A percentile compares a stretch with the other conserved stretches of the same genome.
These are phyloP conservation scores for Dactylellina leptospora DNA, from an alignment of 2,329 filamentous ascomycete genomes.

Conservation along the genomic window DNA sequence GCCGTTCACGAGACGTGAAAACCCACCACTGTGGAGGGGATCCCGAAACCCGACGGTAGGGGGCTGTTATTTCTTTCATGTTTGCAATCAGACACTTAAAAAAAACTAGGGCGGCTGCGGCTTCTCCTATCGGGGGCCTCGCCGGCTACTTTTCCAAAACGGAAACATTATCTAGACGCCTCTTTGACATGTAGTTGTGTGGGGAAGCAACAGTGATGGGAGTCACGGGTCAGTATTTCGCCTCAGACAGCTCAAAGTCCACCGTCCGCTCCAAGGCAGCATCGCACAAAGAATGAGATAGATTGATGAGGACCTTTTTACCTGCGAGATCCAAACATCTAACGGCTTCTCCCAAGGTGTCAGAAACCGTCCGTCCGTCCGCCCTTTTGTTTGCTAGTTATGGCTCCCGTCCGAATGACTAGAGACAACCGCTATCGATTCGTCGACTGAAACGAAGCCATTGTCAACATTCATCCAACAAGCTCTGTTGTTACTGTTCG, in stretches of 20 bases:
- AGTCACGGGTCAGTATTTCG: constrained; percentile 25
- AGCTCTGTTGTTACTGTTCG: neutral
- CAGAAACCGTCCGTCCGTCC: constrained; percentile 39
- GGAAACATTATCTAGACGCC: constrained; percentile 46
- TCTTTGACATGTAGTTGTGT: constrained; percentile 18
- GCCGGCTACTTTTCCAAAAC: constrained; percentile 43
- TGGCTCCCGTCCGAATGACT: constrained; percentile 22
- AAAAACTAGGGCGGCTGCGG: constrained; percentile 35
- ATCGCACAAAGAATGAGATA: constrained; percentile 12
- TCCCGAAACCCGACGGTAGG: constrained; percentile 52
- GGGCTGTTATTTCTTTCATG: constrained; percentile 15
- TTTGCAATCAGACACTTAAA: constrained; percentile 27
- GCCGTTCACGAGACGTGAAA: constrained; percentile 50
- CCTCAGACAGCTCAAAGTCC: neutral
- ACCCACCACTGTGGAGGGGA: constrained; percentile 39
- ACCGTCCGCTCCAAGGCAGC: constrained; percentile 11
- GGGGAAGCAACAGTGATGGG: constrained; percentile 8
- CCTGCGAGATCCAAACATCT: constrained; percentile 7
- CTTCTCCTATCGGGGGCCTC: constrained; percentile 52
- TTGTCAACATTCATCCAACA: neutral
- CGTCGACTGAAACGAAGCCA: neutral
- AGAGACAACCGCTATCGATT: neutral
- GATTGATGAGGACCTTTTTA: constrained; percentile 7
- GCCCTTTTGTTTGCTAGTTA: constrained; percentile 13
- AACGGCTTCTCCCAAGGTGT: constrained; percentile 20